phyloP scores from a whole-genome alignment of 768 basidiomycete genomes.

The Gymnopilus junonius region DNA sequence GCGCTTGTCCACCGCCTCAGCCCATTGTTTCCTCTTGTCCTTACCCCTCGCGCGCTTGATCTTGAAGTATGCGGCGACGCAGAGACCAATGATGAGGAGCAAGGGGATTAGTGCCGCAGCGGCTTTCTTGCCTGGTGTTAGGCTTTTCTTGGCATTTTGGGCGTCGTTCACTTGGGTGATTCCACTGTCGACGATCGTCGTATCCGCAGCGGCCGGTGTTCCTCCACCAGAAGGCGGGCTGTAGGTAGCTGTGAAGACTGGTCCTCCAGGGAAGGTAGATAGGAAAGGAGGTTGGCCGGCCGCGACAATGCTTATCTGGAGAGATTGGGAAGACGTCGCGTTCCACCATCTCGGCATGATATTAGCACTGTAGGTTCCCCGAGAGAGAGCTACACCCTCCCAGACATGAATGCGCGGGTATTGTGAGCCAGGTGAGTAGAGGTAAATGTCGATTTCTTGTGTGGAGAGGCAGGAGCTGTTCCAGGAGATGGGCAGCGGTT shows the following conservation, averaged over 20 bases:
- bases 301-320: constrained; percentile 66
- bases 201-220: constrained; percentile 44
- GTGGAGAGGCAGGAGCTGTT: constrained; percentile 58
- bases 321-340: constrained; percentile 44
- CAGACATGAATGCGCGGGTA: constrained; percentile 59
- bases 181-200: constrained; percentile 32
- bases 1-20: constrained; percentile 73
- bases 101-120: constrained; percentile 75
- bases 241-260: constrained; percentile 72
- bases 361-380: constrained; percentile 52
- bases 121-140: constrained; percentile 51
- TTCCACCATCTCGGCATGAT: constrained; percentile 79
- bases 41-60: constrained; percentile 51
- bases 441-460: constrained; percentile 65
- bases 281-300: constrained; percentile 54
- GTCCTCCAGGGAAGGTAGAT: constrained; percentile 62
- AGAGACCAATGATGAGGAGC: constrained; percentile 55
- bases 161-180: constrained; percentile 46
- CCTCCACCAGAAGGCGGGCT: constrained; percentile 41
- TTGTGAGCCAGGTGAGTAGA: constrained; percentile 53
- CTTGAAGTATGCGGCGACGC: constrained; percentile 53
- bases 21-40: constrained; percentile 62
- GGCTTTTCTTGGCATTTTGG: constrained; percentile 33
- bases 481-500: constrained; percentile 66
- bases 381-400: constrained; percentile 50